A percentile compares a stretch with the other conserved stretches of the same genome.
phyloP scores from a whole-genome alignment of 371 early-diverging fungal genomes.

The Mortierella sp. region DNA sequence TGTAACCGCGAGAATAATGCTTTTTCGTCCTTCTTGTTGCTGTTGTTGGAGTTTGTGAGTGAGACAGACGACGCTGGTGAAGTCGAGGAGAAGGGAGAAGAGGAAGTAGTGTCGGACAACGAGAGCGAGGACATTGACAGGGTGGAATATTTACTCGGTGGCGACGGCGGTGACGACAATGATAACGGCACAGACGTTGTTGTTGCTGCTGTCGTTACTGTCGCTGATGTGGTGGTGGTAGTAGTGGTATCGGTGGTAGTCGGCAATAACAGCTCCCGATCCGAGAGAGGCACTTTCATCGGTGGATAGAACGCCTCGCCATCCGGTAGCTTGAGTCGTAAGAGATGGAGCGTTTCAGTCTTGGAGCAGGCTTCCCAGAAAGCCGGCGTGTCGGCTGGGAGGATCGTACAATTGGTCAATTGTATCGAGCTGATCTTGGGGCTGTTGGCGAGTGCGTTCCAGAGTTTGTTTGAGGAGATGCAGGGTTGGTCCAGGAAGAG shows the following conservation, averaged over 20 bases:
- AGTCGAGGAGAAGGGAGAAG: not conserved
- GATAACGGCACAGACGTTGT: not conserved
- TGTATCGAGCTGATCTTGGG: constrained; percentile 7
- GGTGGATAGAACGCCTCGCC: not conserved
- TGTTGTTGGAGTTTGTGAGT: not conserved
- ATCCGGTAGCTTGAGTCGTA: not conserved
- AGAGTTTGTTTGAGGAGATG: not conserved
- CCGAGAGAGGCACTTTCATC: not conserved
- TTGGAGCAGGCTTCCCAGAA: constrained; percentile 16
- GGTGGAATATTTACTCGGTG: not conserved
- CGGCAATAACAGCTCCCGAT: not conserved
- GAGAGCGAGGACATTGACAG: not conserved
- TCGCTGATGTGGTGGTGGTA: no score
- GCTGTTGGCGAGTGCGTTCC: not conserved
- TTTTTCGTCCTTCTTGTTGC: not conserved
- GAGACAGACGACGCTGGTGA: not conserved
- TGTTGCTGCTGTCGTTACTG: no score
- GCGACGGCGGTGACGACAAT: not conserved
- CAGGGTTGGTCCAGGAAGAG: not conserved
- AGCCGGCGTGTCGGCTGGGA: not conserved
- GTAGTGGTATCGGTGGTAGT: no score
- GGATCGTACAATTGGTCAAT: not conserved
- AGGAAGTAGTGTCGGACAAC: not conserved
- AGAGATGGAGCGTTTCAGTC: constrained; percentile 6
- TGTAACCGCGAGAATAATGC: not conserved